A percentile compares a stretch with the other conserved stretches of the same genome.
phyloP scores from a whole-genome alignment of 768 basidiomycete genomes.

The Udeniomyces megalosporus region DNA sequence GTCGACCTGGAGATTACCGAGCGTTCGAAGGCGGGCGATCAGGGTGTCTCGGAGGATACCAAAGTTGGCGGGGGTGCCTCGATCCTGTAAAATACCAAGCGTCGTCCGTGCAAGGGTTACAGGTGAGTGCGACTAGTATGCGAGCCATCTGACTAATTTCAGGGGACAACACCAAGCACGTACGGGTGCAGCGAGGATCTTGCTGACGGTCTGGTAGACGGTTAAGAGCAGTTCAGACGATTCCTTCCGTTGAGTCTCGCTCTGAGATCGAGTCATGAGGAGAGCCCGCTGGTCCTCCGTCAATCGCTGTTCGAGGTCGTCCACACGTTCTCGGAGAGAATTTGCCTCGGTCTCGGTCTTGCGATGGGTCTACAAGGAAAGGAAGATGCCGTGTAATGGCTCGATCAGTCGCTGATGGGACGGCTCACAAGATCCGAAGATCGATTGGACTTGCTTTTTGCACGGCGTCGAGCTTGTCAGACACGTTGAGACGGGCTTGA shows the following conservation, averaged over 20 bases:
- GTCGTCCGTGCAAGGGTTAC: too few species aligned
- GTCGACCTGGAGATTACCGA: conserved; percentile 66
- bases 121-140: too few species aligned
- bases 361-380: conserved; percentile 37
- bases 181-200: conserved; percentile 49
- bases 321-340: conserved; percentile 43
- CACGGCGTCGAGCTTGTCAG: conserved; percentile 70
- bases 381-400: too few species aligned
- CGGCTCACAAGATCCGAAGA: too few species aligned
- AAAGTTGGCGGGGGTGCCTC: conserved; percentile 51
- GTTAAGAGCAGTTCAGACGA: conserved; percentile 77
- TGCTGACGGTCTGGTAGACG: conserved; percentile 89
- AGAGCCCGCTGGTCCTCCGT: conserved; percentile 66
- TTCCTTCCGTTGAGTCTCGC: conserved; percentile 82
- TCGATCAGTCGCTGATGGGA: too few species aligned
- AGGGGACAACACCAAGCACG: neutral
- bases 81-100: conserved; percentile 19
- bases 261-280: conserved; percentile 56
- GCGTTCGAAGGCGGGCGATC: conserved; percentile 64
- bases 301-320: conserved; percentile 62
- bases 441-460: conserved; percentile 33
- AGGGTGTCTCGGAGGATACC: conserved; percentile 87
- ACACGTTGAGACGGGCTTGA: conserved; percentile 66
- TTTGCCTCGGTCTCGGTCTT: conserved; percentile 52
- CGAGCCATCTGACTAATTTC: too few species aligned